Conservation (phyloP, 495 filamentous ascomycete genomes). For the Coniosporium apollinis region DNA sequence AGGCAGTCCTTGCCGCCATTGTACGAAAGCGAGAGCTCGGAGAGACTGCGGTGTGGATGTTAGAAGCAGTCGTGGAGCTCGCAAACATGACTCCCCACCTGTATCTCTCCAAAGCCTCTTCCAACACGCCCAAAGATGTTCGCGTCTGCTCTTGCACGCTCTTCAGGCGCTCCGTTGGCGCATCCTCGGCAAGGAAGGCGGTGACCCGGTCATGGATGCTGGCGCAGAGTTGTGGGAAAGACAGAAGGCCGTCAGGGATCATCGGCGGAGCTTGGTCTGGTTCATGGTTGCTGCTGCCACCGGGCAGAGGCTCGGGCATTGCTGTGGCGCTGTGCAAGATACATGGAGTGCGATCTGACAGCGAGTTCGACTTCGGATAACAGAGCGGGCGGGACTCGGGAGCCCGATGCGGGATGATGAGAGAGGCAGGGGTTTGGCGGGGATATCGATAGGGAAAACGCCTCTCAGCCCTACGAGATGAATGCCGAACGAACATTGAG, state of each 20-base stretch:
- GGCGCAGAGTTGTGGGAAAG: conserved; percentile 32
- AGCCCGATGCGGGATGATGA: too few relatives aligned
- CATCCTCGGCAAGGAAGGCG: conserved; percentile 47
- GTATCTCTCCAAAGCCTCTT: conserved; percentile 54
- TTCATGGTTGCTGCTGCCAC: conserved; percentile 6
- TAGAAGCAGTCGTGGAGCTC: not conserved
- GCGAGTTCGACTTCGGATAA: too few relatives aligned
- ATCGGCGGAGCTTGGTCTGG: conserved; percentile 3
- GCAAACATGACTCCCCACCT: conserved; percentile 33
- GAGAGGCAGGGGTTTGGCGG: too few relatives aligned
- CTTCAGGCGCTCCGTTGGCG: conserved; percentile 38
- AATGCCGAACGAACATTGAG: too few relatives aligned
- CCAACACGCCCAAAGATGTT: conserved; percentile 51
- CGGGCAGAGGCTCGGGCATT: conserved; percentile 6
- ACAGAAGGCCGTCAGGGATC: conserved; percentile 2
- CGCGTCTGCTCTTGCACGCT: conserved; percentile 57
- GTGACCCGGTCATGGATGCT: conserved; percentile 46
- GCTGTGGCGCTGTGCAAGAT: not conserved
- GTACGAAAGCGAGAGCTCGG: conserved; percentile 78
- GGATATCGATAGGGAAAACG: too few relatives aligned
- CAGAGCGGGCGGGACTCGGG: too few relatives aligned
- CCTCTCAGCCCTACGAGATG: too few relatives aligned
- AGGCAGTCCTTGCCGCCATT: conserved; percentile 98
- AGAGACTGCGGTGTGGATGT: conserved; percentile 33
- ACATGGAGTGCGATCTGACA: too few relatives aligned